A percentile compares a stretch with the other conserved stretches of the same genome.
phyloP scores from a whole-genome alignment of 1,284 basidiomycete species.

The Heimioporus retisporus region DNA sequence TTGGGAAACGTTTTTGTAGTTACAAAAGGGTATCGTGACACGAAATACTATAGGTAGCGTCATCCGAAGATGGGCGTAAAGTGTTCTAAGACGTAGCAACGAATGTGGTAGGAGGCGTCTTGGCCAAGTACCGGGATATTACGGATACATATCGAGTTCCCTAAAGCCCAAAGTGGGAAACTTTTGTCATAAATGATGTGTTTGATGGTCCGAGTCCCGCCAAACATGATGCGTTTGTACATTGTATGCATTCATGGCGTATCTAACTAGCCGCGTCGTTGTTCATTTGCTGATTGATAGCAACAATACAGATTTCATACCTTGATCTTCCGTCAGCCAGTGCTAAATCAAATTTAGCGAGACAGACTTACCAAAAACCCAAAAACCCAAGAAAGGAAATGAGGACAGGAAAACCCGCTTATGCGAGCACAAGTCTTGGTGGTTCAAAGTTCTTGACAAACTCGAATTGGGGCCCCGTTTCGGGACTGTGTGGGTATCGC shows the following conservation, averaged over 20 bases:
- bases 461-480: conserved; percentile 80
- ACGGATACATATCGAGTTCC: conserved; percentile 33
- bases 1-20: conserved; percentile 12
- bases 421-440: conserved; percentile 35
- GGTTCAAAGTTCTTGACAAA: conserved; percentile 67
- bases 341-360: background rate
- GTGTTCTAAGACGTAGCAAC: background rate
- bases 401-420: background rate
- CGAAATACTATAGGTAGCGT: conserved; percentile 23
- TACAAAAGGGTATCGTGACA: conserved; percentile 30
- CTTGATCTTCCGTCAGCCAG: conserved; percentile 12
- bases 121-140: conserved; percentile 25
- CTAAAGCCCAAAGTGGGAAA: conserved; percentile 10
- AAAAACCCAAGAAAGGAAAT: background rate
- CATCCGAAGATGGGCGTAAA: conserved; percentile 5
- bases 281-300: conserved; percentile 12
- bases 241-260: conserved; percentile 36
- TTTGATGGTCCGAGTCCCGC: conserved; percentile 30
- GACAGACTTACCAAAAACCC: conserved; percentile 15
- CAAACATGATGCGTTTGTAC: conserved; percentile 33
- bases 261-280: conserved; percentile 2
- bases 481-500: conserved; percentile 78
- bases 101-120: conserved; percentile 16
- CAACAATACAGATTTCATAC: conserved; percentile 14
- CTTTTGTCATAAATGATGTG: conserved; percentile 10